These are phyloP conservation scores for Rhizopogon salebrosus DNA, from an alignment of 768 basidiomycete species.

Conservation along the genomic window DNA sequence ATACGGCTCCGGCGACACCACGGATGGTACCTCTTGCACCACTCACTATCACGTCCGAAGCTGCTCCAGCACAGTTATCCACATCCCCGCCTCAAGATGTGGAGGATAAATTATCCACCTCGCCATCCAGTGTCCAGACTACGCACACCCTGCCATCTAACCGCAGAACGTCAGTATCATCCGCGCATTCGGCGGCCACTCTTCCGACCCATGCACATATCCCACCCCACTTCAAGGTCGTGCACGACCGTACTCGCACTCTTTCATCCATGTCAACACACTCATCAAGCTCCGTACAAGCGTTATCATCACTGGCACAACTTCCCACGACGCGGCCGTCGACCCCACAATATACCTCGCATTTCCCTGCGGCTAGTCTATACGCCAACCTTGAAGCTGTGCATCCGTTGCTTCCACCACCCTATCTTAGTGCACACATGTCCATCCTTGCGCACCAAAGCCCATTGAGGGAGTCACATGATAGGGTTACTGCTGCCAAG, in stretches of 20 bases:
- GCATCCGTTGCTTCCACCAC: conserved; percentile 68
- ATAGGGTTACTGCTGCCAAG: conserved; percentile 60
- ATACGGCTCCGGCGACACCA: conserved; percentile 25
- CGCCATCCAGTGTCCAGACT: conserved; percentile 36
- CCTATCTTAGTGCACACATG: conserved; percentile 67
- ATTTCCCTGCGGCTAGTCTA: conserved; percentile 62
- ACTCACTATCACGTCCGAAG: conserved; percentile 53
- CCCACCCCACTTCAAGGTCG: conserved; percentile 28
- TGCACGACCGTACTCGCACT: conserved; percentile 47
- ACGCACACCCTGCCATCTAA: conserved; percentile 25
- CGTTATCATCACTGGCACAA: conserved; percentile 52
- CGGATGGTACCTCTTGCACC: conserved; percentile 53
- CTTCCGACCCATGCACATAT: conserved; percentile 39
- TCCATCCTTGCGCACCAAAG: conserved; percentile 60
- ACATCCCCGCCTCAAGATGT: conserved; percentile 31
- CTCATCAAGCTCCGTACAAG: conserved; percentile 44
- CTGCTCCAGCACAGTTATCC: conserved; percentile 37
- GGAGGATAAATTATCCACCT: conserved; percentile 21
- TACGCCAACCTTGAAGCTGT: conserved; percentile 51
- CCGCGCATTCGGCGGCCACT: conserved; percentile 54
- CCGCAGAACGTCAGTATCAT: conserved; percentile 54
- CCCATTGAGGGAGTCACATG: conserved; percentile 67
- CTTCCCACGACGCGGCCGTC: conserved; percentile 37
- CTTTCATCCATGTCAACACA: conserved; percentile 50
- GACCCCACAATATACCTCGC: conserved; percentile 43